Percentiles rank a stretch among this genome's conserved stretches.
Conservation (phyloP, 768 basidiomycete species). For the Strobilomyces echinocephalus region DNA sequence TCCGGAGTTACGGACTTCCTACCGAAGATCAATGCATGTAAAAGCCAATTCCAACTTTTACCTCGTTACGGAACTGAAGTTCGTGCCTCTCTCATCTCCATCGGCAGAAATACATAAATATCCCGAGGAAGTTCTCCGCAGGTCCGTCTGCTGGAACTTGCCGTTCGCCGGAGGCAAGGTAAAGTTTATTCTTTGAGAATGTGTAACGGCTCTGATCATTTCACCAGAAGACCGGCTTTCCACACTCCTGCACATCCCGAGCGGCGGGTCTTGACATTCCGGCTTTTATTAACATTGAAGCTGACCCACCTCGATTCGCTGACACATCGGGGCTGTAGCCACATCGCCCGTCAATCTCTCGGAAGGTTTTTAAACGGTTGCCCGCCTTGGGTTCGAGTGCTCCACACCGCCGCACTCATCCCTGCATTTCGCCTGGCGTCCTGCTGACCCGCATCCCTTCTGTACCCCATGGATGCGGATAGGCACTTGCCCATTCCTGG, state of each 20-base stretch:
- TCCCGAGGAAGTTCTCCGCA: slow-evolving; percentile 22
- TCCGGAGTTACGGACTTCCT: slow-evolving; percentile 32
- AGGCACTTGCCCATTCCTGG: slow-evolving; percentile 33
- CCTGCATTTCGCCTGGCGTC: slow-evolving; percentile 3
- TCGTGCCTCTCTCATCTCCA: slow-evolving; percentile 19
- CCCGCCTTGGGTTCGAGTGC: slow-evolving; percentile 21
- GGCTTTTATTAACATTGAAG: slow-evolving; percentile 24
- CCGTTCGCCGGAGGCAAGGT: slow-evolving; percentile 25
- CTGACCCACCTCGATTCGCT: slow-evolving; percentile 27
- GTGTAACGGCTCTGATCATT: slow-evolving; percentile 22
- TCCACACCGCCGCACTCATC: slow-evolving; percentile 22
- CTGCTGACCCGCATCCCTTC: slow-evolving; percentile 15
- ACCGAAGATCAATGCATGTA: slow-evolving; percentile 29
- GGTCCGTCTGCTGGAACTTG: slow-evolving; percentile 25
- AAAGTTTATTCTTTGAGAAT: slow-evolving; percentile 28
- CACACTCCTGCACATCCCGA: slow-evolving; percentile 23
- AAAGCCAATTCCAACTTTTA: slow-evolving; percentile 30
- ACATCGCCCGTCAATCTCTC: slow-evolving; percentile 23
- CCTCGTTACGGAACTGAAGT: slow-evolving; percentile 29
- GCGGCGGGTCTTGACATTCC: slow-evolving; percentile 27
- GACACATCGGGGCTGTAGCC: slow-evolving; percentile 28
- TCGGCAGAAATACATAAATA: slow-evolving; percentile 5
- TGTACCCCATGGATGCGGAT: slow-evolving; percentile 33
- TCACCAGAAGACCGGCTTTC: slow-evolving; percentile 19
- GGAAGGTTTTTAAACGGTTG: slow-evolving; percentile 20